These are phyloP conservation scores for Hyaloperonospora brassicae DNA, from an alignment of 352 stramenopile species.

Conservation along the genomic window DNA sequence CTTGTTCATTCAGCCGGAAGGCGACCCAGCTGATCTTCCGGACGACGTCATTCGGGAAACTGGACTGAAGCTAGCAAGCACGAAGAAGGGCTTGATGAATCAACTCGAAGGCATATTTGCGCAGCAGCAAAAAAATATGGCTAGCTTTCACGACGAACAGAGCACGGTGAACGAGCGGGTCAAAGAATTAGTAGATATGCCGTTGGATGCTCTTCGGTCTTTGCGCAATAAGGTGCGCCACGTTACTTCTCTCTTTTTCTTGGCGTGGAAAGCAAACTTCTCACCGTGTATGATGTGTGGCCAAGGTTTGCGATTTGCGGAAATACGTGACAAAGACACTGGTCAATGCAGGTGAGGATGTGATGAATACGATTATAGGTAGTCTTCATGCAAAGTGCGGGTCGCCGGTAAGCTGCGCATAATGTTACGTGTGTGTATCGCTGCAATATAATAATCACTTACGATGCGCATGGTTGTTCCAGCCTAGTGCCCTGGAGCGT, in stretches of 20 bases:
- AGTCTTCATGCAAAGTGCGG: conserved; percentile 26
- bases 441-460: conserved; percentile 5
- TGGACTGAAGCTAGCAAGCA: conserved; percentile 31
- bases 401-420: conserved; percentile 24
- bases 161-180: conserved; percentile 16
- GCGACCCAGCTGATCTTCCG: conserved; percentile 59
- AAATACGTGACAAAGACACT: conserved; percentile 42
- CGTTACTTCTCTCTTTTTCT: background rate
- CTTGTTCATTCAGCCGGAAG: conserved; percentile 80
- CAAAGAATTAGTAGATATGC: conserved; percentile 16
- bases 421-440: background rate
- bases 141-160: conserved; percentile 28
- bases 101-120: conserved; percentile 32
- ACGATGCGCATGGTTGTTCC: background rate
- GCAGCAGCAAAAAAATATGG: conserved; percentile 26
- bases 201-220: conserved; percentile 19
- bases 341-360: conserved; percentile 59
- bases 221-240: conserved; percentile 27
- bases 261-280: background rate
- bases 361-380: conserved; percentile 58
- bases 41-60: conserved; percentile 66
- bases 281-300: conserved; percentile 5
- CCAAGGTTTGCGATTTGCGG: conserved; percentile 32
- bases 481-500: conserved; percentile 19
- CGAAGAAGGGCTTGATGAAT: conserved; percentile 27